Percentiles rank a stretch among this genome's conserved stretches.
Conservation (phyloP, 257 asterid species). For the Cinchona pubescens region DNA sequence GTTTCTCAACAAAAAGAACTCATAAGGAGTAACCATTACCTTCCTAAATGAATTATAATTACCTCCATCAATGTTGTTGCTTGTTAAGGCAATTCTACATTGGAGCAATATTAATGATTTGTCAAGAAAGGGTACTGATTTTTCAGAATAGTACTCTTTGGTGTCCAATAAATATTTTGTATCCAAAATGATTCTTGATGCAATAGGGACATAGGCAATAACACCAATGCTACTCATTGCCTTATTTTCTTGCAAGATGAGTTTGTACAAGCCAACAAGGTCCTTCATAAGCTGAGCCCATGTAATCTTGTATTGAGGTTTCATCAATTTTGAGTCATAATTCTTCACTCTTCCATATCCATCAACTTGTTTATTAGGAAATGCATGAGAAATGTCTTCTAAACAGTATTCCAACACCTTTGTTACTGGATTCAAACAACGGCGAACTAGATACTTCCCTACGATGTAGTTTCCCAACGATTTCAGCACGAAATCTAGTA, state of each 20-base stretch:
- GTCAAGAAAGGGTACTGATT: constrained; percentile 12
- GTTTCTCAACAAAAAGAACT: constrained; percentile 38
- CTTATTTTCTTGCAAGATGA: constrained; percentile 38
- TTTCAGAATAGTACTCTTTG: constrained; percentile 49
- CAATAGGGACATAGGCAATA: constrained; percentile 37
- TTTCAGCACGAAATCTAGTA: constrained; percentile 88
- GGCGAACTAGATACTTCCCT: constrained; percentile 76
- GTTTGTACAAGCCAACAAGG: constrained; percentile 45
- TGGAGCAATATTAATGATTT: constrained; percentile 43
- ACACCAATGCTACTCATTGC: constrained; percentile 17
- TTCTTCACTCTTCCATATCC: constrained; percentile 4
- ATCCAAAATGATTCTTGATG: constrained; percentile 75
- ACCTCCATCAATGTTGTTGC: constrained; percentile 8
- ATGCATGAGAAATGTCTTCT: constrained; percentile 65
- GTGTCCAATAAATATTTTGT: constrained; percentile 51
- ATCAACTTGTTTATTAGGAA: constrained; percentile 53
- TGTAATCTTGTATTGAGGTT: constrained; percentile 42
- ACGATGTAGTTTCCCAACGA: constrained; percentile 90
- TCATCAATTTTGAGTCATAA: constrained; percentile 35
- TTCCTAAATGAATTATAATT: constrained; percentile 16
- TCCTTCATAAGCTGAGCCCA: constrained; percentile 77
- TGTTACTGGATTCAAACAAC: constrained; percentile 87
- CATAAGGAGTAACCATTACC: constrained; percentile 41
- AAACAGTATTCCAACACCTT: constrained; percentile 83
- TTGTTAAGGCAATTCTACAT: constrained; percentile 24